These are phyloP conservation scores for Crithidia fasciculata DNA, from an alignment of 208 protist species.

Conservation along the genomic window DNA sequence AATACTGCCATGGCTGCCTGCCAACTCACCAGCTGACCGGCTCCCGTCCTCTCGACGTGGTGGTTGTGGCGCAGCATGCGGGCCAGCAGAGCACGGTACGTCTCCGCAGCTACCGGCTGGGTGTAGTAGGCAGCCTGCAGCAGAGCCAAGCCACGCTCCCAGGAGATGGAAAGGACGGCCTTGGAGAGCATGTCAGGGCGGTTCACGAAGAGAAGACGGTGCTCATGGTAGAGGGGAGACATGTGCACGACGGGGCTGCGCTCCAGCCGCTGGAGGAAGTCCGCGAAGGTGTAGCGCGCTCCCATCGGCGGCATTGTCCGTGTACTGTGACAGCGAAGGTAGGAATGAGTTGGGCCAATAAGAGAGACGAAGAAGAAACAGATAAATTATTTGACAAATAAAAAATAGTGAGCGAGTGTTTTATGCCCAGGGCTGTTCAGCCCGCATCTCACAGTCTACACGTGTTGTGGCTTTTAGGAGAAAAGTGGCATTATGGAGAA, in stretches of 20 bases:
- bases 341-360: neutral
- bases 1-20: constrained; percentile 63
- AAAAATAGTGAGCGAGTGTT: no score
- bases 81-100: constrained; percentile 75
- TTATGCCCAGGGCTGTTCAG: no score
- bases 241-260: constrained; percentile 76
- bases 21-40: constrained; percentile 60
- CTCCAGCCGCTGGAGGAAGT: constrained; percentile 84
- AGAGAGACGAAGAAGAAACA: constrained; percentile 8
- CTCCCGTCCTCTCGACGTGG: constrained; percentile 39
- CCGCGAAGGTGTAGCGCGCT: constrained; percentile 81
- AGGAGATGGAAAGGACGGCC: constrained; percentile 64
- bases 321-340: neutral
- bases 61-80: constrained; percentile 87
- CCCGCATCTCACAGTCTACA: no score
- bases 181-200: constrained; percentile 81
- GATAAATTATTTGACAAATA: no score
- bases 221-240: constrained; percentile 78
- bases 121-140: constrained; percentile 79
- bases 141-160: constrained; percentile 66
- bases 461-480: no score
- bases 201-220: constrained; percentile 75
- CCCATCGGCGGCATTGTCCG: constrained; percentile 50
- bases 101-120: constrained; percentile 56
- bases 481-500: no score